phyloP scores from a whole-genome alignment of 2,329 filamentous ascomycete genomes.

The Fusarium dlaminii region DNA sequence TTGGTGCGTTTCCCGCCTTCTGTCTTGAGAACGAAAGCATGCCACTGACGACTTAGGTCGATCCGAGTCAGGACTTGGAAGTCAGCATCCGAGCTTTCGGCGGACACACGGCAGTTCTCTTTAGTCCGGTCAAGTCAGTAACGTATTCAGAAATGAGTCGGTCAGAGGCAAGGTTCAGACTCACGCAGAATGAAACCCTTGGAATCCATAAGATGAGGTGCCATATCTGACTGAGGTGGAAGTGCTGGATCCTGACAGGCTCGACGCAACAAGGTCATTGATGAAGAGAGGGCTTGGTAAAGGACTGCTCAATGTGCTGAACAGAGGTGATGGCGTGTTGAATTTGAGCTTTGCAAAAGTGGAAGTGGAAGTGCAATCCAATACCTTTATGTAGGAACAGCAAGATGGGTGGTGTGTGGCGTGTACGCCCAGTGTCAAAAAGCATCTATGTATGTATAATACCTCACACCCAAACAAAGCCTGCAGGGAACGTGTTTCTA shows the following conservation, averaged over 20 bases:
- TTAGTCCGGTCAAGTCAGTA: neutral
- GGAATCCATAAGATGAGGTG: slow-evolving; percentile 12
- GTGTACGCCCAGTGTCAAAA: neutral
- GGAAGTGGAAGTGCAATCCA: slow-evolving; percentile 12
- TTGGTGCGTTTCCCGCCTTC: slow-evolving; percentile 40
- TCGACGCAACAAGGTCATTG: slow-evolving; percentile 28
- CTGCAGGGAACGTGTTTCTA: neutral
- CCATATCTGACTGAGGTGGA: slow-evolving; percentile 19
- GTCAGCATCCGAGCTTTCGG: slow-evolving; percentile 32
- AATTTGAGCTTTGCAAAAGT: neutral
- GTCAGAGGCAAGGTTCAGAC: neutral
- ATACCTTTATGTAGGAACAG: slow-evolving; percentile 17
- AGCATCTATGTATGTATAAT: neutral
- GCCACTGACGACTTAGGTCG: slow-evolving; percentile 39
- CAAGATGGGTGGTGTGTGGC: neutral
- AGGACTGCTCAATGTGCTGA: neutral
- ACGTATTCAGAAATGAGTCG: neutral
- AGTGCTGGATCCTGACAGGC: slow-evolving; percentile 1
- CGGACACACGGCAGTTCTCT: slow-evolving; percentile 44
- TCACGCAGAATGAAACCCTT: slow-evolving; percentile 24
- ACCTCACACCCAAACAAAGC: neutral
- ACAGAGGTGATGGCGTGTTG: neutral
- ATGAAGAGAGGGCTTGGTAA: neutral
- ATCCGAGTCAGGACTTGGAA: slow-evolving; percentile 40
- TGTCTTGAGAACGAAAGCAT: slow-evolving; percentile 40